Base-by-base conservation (phyloP, 371 early-diverging fungal genomes). In the Syncephalastrum racemosum region DNA sequence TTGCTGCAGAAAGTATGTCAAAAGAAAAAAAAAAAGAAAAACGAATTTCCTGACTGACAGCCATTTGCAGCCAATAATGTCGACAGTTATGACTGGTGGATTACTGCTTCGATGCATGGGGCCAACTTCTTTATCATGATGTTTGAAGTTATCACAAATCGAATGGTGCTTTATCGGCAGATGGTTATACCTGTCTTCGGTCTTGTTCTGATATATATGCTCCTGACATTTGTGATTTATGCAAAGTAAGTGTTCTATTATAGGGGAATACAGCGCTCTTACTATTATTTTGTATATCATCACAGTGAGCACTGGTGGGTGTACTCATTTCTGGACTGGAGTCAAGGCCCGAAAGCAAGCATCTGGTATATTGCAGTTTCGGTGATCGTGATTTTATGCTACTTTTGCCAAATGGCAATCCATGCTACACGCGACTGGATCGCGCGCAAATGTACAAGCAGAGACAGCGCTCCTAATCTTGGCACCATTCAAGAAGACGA, bases 261-360 rank as follows among this genome's bases (percentile, higher is more conserved):
- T 4, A 1, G 14, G 10, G 46, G 14, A 45, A 45, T 22, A 8
- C 46, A 16, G 46, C 7, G 44, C 36, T 18, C 5, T 39, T 36
- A 42, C 50, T 15, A 14, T 3, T 15, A 40, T n/a, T 22, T 22
- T 43, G 2, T 43, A 42, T 10, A 12, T 2, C 12, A 31, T 31
- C 1, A 31, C 52, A 77, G 77, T 10, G 50, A 60, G 10, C 54
- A 62, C 0, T 62, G 50, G 36, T 82, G 82, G 79, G 79, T 81
- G 0, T 82, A 84, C 59, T 73, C 81, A 0, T 82, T 84, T 53
- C 53, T 84, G 53, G 60, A 81, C 53, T 82, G 82, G 85, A 55
- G 54, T 16, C 75, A 77, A 49, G 81, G 81, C 2, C 56, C 65
- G 4, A 68, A 52, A 4, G 71, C 73, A 18, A 76, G 70, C 1